Base-by-base conservation (phyloP, 768 basidiomycete species). In the Lyophyllum atratum region DNA sequence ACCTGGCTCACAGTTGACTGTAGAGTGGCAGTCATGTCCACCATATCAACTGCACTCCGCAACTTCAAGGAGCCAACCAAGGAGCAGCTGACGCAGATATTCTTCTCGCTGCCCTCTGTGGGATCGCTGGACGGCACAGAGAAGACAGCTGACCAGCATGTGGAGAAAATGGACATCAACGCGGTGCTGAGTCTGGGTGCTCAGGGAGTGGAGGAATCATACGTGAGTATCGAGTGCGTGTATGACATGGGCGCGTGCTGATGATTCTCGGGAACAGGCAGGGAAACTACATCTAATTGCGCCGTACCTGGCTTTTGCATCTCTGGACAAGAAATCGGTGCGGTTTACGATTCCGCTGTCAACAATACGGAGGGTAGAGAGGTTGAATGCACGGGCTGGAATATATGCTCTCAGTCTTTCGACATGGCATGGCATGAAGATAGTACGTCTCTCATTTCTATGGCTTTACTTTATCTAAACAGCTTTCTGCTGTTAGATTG, bases 381-480 rank as follows among this genome's bases (percentile, higher is more conserved):
- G 94, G 47, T 81, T 98, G 51, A 97, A 96, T 70, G 90, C 94
- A 11, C 85, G 94, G 14, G 91, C 94, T 26, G 97, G 97, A 5
- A 89, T 97, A 34, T 98, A 98, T 69, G 95, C 96, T n/a, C 82
- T 99, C 28, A 95, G 93, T 65, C 76, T 98, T 19, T 83, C 87
- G n/a, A 85, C 92, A 50, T 98, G 95, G 92, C 94, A 98, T 70
- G 89, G 92, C 33, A 84, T 92, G 77, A 90, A 96, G 76, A 90
- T 98, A 63, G 95, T 96, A 65, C 63, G 86, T 78, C 17, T 11
- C 46, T 25, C 33, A 53, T n/a, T 19, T 51, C 34, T 11, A 22
- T 14, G 29, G 5, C 2, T 19, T 5, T 19, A n/a, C 15, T 19
- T 15, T n/a, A 19, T n/a, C 39, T 40, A 19, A 40, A n/a, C n/a